phyloP scores from a whole-genome alignment of 177 flowering plant genomes.

The Telopea speciosissima region DNA sequence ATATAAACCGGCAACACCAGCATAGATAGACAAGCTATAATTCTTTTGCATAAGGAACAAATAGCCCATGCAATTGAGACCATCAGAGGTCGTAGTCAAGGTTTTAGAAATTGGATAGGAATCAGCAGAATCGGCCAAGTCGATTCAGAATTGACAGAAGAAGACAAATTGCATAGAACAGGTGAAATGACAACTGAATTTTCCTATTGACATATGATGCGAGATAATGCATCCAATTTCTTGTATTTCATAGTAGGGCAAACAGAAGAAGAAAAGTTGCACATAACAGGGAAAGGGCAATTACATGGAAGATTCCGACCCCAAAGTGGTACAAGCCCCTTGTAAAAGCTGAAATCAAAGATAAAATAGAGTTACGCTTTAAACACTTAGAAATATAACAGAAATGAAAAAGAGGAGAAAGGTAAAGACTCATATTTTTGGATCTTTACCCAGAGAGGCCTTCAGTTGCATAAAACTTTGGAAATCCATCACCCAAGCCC shows the following conservation, averaged over 20 bases:
- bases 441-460: constrained; percentile 61
- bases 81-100: background rate
- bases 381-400: constrained; percentile 2
- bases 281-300: constrained; percentile 1
- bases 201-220: background rate
- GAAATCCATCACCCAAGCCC: constrained; percentile 86
- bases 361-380: background rate
- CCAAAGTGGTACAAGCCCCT: constrained; percentile 82
- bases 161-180: no score
- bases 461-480: constrained; percentile 65
- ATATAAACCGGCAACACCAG: background rate
- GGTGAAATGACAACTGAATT: no score
- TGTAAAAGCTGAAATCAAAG: constrained; percentile 58
- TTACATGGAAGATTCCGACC: constrained; percentile 94
- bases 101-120: background rate
- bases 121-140: background rate
- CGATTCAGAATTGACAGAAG: no score
- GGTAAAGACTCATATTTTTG: background rate
- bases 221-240: background rate
- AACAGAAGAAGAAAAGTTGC: constrained; percentile 4
- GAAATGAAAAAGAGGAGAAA: background rate
- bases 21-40: background rate
- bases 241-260: background rate
- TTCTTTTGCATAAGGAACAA: background rate
- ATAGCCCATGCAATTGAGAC: background rate